These are phyloP conservation scores for Leccinum truebloodii DNA, from an alignment of 768 basidiomycete genomes.

Conservation along the genomic window DNA sequence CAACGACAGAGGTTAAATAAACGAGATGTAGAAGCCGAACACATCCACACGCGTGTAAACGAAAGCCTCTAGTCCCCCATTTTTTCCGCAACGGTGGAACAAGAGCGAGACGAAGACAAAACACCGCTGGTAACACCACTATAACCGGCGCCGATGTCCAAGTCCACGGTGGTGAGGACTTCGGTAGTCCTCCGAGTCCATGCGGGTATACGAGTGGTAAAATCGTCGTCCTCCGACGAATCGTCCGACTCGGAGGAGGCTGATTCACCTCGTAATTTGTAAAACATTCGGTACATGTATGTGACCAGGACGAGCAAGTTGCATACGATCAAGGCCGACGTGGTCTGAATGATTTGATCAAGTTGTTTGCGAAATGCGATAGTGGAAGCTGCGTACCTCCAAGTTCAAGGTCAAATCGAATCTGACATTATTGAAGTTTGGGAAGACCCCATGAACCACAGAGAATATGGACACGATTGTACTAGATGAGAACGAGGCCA, in stretches of 20 bases:
- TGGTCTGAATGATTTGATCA: not conserved
- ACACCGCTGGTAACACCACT: not conserved
- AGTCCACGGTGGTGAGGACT: slow-evolving; percentile 12
- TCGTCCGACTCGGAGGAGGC: not conserved
- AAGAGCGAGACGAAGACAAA: not conserved
- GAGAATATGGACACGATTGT: slow-evolving; percentile 10
- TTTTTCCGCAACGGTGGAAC: not conserved
- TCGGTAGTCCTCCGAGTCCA: not conserved
- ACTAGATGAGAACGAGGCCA: slow-evolving; percentile 15
- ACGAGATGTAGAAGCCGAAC: too few species aligned
- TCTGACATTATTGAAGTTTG: not conserved
- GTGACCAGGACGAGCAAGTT: slow-evolving; percentile 20
- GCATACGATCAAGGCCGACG: slow-evolving; percentile 8
- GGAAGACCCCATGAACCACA: not conserved
- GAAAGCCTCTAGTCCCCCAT: not conserved
- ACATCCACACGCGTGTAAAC: too few species aligned
- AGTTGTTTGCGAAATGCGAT: not conserved
- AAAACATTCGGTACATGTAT: slow-evolving; percentile 8
- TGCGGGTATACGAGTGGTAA: slow-evolving; percentile 4
- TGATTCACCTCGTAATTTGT: not conserved
- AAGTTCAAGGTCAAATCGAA: not conserved
- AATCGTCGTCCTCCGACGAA: slow-evolving; percentile 8
- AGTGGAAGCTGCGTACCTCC: not conserved
- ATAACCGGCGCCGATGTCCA: not conserved
- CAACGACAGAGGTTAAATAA: too few species aligned